Base-by-base conservation (phyloP, 2,329 filamentous ascomycete genomes). In the Sporothrix brasiliensis region DNA sequence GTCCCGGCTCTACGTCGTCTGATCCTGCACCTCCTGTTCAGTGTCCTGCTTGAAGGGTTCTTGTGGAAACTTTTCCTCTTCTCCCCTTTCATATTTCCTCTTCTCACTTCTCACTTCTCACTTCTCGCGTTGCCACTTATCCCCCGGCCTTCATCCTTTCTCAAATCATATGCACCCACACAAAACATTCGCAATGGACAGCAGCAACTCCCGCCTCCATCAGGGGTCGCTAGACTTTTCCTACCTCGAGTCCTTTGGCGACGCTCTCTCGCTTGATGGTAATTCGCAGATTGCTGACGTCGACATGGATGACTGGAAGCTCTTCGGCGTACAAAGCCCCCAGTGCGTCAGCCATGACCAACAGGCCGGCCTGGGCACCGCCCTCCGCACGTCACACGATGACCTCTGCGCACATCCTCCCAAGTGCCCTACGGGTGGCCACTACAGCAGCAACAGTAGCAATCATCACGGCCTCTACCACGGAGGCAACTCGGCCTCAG, bases 321-420 rank as follows among this genome's bases (percentile, higher is more conserved):
- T 68, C 34, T 69, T 74, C 44, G 70, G 60, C 16, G n/a, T 71
- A 14, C 73, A 73, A 68, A 73, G 66, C 34, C 70, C 71, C 9
- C 72, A 73, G 52, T 72, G 70, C 66, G 24, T 74, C 41, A 49
- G 53, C 67, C 68, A 68, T 1, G 70, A 73, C 54, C 69, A 67
- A 39, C 14, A 49, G 30, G 58, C 68, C 16, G 30, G 68, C 30
- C 49, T 66, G 27, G 47, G 47, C 16, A 67, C 61, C 54, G 63
- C 70, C 67, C 68, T 74, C n/a, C 73, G 68, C 69, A 69, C 65
- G 30, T 68, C 74, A 4, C 73, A 74, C 65, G 73, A 74, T 53
- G 74, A 74, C 67, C 71, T 73, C 30, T 74, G 74, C 39, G 72
- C 66, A 65, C 72, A 72, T 13, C 70, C 71, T 19, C 71, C 73